Conservation (phyloP, 192 early-diverging fungal genomes). For the Backusella parvicylindrica region DNA sequence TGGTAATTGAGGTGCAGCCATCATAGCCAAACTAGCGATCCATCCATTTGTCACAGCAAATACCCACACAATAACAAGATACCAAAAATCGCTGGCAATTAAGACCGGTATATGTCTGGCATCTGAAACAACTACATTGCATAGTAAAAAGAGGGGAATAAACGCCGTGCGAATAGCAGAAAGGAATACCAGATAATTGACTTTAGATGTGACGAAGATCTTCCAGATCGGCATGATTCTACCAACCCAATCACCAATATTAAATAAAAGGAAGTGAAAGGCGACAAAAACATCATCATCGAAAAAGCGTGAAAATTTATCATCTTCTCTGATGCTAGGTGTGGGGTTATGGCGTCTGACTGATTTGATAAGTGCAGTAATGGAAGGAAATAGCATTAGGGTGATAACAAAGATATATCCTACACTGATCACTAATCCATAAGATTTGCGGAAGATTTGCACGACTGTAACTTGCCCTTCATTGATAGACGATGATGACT, state of each 20-base stretch:
- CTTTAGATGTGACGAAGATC: constrained; percentile 46
- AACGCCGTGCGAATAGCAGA: constrained; percentile 53
- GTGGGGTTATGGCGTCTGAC: not conserved
- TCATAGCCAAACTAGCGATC: constrained; percentile 59
- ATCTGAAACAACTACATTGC: constrained; percentile 1
- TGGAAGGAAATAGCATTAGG: constrained; percentile 68
- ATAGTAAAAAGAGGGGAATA: constrained; percentile 62
- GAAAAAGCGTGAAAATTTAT: constrained; percentile 29
- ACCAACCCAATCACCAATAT: constrained; percentile 72
- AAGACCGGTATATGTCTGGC: constrained; percentile 30
- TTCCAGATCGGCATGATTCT: constrained; percentile 46
- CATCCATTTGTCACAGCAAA: constrained; percentile 70
- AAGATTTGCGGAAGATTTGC: constrained; percentile 15
- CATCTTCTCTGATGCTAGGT: not conserved
- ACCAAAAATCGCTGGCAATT: constrained; percentile 42
- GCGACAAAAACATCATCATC: constrained; percentile 62
- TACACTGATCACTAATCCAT: constrained; percentile 44
- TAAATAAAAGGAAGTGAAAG: constrained; percentile 71
- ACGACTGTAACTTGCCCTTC: not conserved
- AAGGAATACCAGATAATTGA: constrained; percentile 36
- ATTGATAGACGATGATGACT: not conserved
- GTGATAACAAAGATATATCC: constrained; percentile 64
- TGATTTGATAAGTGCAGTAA: constrained; percentile 66
- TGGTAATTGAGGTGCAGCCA: constrained; percentile 45
- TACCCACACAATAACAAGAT: constrained; percentile 50